A percentile compares a stretch with the other conserved stretches of the same genome.
Conservation (phyloP, 2,329 filamentous ascomycete genomes). For the Cadophora malorum region DNA sequence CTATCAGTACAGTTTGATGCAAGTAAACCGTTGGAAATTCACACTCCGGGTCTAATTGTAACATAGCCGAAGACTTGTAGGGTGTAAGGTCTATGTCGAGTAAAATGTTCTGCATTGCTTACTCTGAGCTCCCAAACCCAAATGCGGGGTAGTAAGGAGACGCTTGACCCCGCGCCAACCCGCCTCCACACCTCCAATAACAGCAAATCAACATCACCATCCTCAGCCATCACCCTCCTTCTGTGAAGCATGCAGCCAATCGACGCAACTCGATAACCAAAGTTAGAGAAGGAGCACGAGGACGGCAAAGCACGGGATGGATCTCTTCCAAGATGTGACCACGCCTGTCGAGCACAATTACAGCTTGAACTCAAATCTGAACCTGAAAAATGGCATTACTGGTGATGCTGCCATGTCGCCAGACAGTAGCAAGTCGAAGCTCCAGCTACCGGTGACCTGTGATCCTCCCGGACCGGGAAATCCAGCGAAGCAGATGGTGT, state of each 20-base stretch:
- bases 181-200: neutral
- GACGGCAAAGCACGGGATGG: conserved; percentile 3
- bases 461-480: conserved; percentile 79
- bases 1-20: too few species aligned
- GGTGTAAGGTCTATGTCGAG: neutral
- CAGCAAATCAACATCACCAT: conserved; percentile 16
- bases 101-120: neutral
- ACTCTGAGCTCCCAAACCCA: neutral
- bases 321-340: conserved; percentile 7
- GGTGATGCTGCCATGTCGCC: conserved; percentile 33
- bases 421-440: conserved; percentile 47
- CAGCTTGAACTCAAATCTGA: neutral
- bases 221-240: neutral
- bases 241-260: conserved; percentile 13
- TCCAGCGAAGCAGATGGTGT: conserved; percentile 78
- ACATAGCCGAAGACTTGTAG: neutral
- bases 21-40: neutral
- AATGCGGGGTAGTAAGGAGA: neutral
- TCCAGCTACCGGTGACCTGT: conserved; percentile 80
- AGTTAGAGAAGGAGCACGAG: neutral
- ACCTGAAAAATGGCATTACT: neutral
- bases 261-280: neutral
- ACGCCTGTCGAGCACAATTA: conserved; percentile 1
- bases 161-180: conserved; percentile 3
- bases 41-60: neutral